These are phyloP conservation scores for Hortiboletus flavorubellus DNA, from an alignment of 768 basidiomycete species.

Conservation along the genomic window DNA sequence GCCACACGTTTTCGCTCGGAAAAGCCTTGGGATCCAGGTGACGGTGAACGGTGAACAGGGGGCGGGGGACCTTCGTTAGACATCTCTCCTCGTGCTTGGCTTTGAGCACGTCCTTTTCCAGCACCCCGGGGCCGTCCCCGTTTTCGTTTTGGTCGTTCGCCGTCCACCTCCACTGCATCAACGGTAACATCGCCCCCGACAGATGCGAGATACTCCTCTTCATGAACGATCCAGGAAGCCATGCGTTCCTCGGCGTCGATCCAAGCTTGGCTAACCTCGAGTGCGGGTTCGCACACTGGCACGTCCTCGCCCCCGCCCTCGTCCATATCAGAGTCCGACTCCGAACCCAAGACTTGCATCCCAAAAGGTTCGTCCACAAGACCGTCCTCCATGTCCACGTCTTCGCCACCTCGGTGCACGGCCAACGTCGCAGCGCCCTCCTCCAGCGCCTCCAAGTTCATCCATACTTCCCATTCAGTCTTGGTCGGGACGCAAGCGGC, in stretches of 20 bases:
- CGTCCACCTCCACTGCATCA: neutral
- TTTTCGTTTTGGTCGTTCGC: slow-evolving; percentile 8
- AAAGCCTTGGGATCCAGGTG: neutral
- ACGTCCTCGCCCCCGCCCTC: neutral
- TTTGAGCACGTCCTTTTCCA: slow-evolving; percentile 2
- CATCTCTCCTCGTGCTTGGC: neutral
- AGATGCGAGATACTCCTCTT: slow-evolving; percentile 13
- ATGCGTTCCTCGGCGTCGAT: slow-evolving; percentile 32
- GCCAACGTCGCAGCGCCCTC: slow-evolving; percentile 17
- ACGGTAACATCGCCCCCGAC: neutral
- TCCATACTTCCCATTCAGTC: slow-evolving; percentile 60
- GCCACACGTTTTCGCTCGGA: slow-evolving; percentile 20
- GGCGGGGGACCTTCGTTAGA: neutral
- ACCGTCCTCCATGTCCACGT: neutral
- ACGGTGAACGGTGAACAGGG: neutral
- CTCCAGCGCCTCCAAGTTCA: slow-evolving; percentile 57
- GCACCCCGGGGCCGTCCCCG: slow-evolving; percentile 6
- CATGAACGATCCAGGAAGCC: slow-evolving; percentile 23
- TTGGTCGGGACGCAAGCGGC: slow-evolving; percentile 65
- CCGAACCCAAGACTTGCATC: slow-evolving; percentile 3
- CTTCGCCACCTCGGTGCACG: slow-evolving; percentile 12
- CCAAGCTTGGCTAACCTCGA: slow-evolving; percentile 37
- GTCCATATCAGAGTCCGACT: slow-evolving; percentile 1
- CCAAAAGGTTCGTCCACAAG: neutral
- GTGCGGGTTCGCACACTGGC: slow-evolving; percentile 25